Conservation (phyloP, 768 basidiomycete species). For the Amyloporia xantha region DNA sequence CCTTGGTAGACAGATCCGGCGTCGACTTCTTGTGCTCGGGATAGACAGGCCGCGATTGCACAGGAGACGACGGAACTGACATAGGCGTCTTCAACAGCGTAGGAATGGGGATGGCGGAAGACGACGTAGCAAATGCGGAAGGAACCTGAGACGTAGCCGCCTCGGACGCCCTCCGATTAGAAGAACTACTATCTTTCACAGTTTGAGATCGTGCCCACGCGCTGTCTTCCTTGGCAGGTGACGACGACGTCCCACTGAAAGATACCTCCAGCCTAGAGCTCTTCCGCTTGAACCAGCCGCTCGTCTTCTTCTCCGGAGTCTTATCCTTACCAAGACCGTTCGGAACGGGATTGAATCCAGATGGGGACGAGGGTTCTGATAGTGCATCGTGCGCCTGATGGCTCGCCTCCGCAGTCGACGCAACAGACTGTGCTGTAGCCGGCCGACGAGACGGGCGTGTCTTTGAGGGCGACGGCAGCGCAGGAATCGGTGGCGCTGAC, state of each 20-base stretch:
- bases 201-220: slow-evolving; percentile 1
- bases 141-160: slow-evolving; percentile 9
- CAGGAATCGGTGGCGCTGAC: slow-evolving; percentile 24
- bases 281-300: slow-evolving; percentile 51
- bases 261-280: slow-evolving; percentile 27
- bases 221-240: slow-evolving; percentile 20
- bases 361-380: slow-evolving; percentile 16
- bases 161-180: slow-evolving; percentile 5
- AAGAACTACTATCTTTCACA: neutral
- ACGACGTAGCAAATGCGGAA: slow-evolving; percentile 5
- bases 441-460: slow-evolving; percentile 16
- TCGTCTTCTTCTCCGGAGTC: slow-evolving; percentile 33
- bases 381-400: slow-evolving; percentile 13
- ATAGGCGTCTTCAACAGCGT: slow-evolving; percentile 9
- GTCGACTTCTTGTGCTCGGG: slow-evolving; percentile 20
- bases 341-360: slow-evolving; percentile 5
- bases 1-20: slow-evolving; percentile 12
- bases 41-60: neutral
- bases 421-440: slow-evolving; percentile 17
- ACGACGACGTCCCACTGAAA: slow-evolving; percentile 13
- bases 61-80: slow-evolving; percentile 7
- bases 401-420: slow-evolving; percentile 22
- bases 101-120: slow-evolving; percentile 7
- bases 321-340: slow-evolving; percentile 24
- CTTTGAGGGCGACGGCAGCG: slow-evolving; percentile 8